phyloP scores from a whole-genome alignment of 176 grass and related monocot genomes.

The Musa troglodytarum region DNA sequence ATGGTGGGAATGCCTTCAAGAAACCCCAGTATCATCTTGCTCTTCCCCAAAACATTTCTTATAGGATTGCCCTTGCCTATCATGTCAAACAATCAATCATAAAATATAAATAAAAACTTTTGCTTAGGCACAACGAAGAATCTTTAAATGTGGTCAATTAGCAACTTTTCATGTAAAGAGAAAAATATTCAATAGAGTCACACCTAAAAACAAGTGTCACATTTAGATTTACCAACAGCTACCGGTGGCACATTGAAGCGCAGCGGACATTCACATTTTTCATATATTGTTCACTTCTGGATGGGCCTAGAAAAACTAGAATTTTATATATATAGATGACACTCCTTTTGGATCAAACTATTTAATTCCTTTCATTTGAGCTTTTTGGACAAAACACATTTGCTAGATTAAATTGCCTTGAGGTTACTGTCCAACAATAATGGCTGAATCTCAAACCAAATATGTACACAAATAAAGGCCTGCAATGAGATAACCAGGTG shows the following conservation, averaged over 20 bases:
- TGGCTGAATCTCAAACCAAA: too few relatives aligned
- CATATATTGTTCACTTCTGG: background rate
- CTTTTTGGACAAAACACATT: too few relatives aligned
- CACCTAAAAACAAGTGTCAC: background rate
- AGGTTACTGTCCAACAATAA: too few relatives aligned
- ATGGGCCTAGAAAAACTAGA: too few relatives aligned
- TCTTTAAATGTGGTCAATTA: background rate
- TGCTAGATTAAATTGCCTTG: too few relatives aligned
- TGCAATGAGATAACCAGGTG: too few relatives aligned
- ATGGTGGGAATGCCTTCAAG: slow-evolving; percentile 87
- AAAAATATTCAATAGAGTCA: background rate
- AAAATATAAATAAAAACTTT: background rate
- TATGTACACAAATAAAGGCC: too few relatives aligned
- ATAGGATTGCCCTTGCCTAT: slow-evolving; percentile 76
- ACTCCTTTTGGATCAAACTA: background rate
- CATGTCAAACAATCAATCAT: slow-evolving; percentile 23
- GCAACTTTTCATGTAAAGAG: background rate
- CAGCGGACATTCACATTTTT: background rate
- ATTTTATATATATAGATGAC: background rate
- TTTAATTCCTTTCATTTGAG: too few relatives aligned
- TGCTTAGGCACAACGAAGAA: background rate
- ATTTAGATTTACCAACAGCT: background rate
- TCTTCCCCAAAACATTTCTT: slow-evolving; percentile 84
- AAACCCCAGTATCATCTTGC: slow-evolving; percentile 94
- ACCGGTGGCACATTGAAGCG: background rate